Percentiles rank a stretch among this genome's conserved stretches.
Conservation (phyloP, 169 alveolate genomes). For the Plasmodium billcollinsi region DNA sequence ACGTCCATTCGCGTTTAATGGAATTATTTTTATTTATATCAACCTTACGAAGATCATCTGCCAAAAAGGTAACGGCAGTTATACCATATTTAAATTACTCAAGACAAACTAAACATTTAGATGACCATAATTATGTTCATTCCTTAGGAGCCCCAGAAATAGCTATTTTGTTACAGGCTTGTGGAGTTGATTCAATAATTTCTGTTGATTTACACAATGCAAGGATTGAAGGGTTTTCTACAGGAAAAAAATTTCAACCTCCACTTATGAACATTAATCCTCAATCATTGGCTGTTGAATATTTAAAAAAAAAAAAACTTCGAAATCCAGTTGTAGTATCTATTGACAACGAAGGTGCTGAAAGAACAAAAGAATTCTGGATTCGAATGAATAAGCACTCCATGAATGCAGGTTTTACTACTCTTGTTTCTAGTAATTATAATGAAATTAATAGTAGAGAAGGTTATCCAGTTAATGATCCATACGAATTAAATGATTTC, state of each 20-base stretch:
- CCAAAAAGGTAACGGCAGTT: constrained; percentile 90
- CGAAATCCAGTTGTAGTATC: constrained; percentile 83
- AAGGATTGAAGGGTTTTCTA: constrained; percentile 84
- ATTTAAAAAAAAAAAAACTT: constrained; percentile 79
- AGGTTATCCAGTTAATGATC: constrained; percentile 51
- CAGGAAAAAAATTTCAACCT: constrained; percentile 74
- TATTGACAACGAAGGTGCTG: constrained; percentile 89
- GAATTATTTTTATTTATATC: constrained; percentile 79
- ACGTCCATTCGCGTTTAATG: constrained; percentile 79
- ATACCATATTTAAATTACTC: constrained; percentile 94
- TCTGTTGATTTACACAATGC: constrained; percentile 87
- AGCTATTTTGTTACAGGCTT: constrained; percentile 78
- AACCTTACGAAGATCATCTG: constrained; percentile 91
- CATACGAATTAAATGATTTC: constrained; percentile 22
- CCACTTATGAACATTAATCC: constrained; percentile 85
- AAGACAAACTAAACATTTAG: constrained; percentile 80
- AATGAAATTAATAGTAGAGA: constrained; percentile 58
- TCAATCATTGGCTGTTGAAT: constrained; percentile 82
- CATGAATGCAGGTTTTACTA: constrained; percentile 79
- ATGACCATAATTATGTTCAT: constrained; percentile 53
- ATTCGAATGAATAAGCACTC: constrained; percentile 79
- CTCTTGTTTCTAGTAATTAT: constrained; percentile 73
- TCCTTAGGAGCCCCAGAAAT: constrained; percentile 71
- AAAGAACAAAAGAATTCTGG: constrained; percentile 85
- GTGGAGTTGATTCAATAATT: constrained; percentile 87